phyloP scores from a whole-genome alignment of 306 rosid species.

The Delonix regia region DNA sequence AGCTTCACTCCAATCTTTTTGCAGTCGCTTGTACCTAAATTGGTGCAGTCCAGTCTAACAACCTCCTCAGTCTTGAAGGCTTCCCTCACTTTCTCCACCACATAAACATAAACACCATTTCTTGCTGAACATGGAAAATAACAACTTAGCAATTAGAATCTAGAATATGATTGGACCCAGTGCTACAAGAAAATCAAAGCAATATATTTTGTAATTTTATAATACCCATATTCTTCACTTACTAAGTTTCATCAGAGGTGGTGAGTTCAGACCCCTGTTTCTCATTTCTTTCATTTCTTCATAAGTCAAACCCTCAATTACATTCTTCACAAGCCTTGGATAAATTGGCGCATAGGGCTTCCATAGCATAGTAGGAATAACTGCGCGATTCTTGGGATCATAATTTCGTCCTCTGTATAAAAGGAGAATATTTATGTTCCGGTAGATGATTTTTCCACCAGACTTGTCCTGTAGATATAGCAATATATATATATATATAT shows the following conservation, averaged over 20 bases:
- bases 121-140: constrained; percentile 63
- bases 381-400: constrained; percentile 66
- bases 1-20: constrained; percentile 82
- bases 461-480: constrained; percentile 74
- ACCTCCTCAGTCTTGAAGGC: constrained; percentile 75
- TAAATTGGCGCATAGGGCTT: constrained; percentile 92
- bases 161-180: background rate
- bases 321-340: constrained; percentile 86
- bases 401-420: constrained; percentile 80
- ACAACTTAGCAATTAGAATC: constrained; percentile 1
- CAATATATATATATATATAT: constrained; percentile 24
- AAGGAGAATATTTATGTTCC: constrained; percentile 69
- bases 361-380: constrained; percentile 90
- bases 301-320: constrained; percentile 63
- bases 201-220: background rate
- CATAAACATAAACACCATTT: constrained; percentile 87
- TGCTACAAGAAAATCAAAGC: constrained; percentile 14
- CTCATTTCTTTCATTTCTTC: constrained; percentile 81
- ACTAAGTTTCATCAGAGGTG: constrained; percentile 82
- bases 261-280: constrained; percentile 65
- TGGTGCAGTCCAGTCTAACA: constrained; percentile 80
- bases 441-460: constrained; percentile 72
- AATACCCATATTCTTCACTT: constrained; percentile 42
- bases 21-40: constrained; percentile 83
- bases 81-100: constrained; percentile 76